Percentiles rank a stretch among this genome's conserved stretches.
Conservation (phyloP, 768 basidiomycete genomes). For the Kwoniella sp. region DNA sequence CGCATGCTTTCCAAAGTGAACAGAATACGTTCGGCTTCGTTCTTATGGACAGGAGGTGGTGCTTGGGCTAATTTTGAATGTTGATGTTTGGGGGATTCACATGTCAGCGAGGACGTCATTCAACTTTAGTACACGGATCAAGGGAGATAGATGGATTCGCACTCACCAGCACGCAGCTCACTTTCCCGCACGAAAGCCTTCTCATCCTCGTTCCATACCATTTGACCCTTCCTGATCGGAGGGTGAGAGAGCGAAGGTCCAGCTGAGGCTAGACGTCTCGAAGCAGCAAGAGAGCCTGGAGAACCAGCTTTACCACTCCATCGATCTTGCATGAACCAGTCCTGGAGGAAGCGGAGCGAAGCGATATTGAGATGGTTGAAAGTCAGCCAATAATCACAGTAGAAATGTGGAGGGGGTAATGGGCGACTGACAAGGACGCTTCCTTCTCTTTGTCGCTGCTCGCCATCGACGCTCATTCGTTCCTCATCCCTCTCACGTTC, state of each 20-base stretch:
- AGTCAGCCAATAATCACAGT: slow-evolving; percentile 4
- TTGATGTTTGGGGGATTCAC: no score
- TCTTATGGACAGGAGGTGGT: slow-evolving; percentile 30
- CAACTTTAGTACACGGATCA: background rate
- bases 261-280: slow-evolving; percentile 28
- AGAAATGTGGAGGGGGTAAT: no score
- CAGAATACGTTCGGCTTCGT: slow-evolving; percentile 50
- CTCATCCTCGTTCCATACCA: slow-evolving; percentile 45
- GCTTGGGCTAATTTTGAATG: slow-evolving; percentile 27
- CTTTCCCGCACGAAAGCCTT: slow-evolving; percentile 48
- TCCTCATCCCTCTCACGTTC: slow-evolving; percentile 33
- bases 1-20: slow-evolving; percentile 45
- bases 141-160: background rate
- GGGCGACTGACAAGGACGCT: slow-evolving; percentile 42
- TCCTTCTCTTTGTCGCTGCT: slow-evolving; percentile 27
- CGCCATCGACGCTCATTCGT: slow-evolving; percentile 42
- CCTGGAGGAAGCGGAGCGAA: slow-evolving; percentile 34
- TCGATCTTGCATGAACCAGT: slow-evolving; percentile 49
- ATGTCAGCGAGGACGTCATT: no score
- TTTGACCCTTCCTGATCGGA: slow-evolving; percentile 42
- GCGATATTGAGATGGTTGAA: no score
- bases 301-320: slow-evolving; percentile 37
- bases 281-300: slow-evolving; percentile 33
- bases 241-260: slow-evolving; percentile 31
- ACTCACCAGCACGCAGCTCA: slow-evolving; percentile 38